Percentiles rank a stretch among this genome's conserved stretches.
phyloP scores from a whole-genome alignment of 208 protist species.

The Crithidia expoeki region DNA sequence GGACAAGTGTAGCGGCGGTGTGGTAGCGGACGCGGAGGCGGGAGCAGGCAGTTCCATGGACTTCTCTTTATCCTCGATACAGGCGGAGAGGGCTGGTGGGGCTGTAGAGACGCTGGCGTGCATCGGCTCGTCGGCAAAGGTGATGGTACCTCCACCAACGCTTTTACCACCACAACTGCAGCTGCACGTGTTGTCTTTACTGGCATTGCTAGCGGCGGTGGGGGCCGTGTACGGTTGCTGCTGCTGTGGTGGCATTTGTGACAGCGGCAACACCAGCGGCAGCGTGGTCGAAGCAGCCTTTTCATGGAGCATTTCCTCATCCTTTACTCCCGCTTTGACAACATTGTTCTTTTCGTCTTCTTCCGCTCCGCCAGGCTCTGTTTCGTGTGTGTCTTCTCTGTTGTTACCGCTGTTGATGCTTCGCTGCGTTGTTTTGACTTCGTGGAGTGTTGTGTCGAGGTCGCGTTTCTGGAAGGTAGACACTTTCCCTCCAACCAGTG shows the following conservation, averaged over 20 bases:
- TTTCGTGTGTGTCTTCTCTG: not conserved
- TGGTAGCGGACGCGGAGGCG: not conserved
- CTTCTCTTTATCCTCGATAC: not conserved
- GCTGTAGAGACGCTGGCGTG: not conserved
- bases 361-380: not conserved
- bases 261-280: constrained; percentile 3
- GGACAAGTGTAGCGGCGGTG: not conserved
- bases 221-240: not conserved
- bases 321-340: too few species aligned
- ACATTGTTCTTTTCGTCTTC: too few species aligned
- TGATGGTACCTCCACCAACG: not conserved
- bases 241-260: not conserved
- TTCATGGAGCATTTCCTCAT: not conserved
- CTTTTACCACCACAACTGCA: not conserved
- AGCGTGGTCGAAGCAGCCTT: not conserved
- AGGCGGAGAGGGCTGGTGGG: not conserved
- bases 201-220: not conserved
- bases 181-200: not conserved
- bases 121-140: not conserved
- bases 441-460: not conserved
- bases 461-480: not conserved
- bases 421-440: not conserved
- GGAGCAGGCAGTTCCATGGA: not conserved
- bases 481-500: not conserved
- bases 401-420: not conserved